phyloP scores from a whole-genome alignment of 192 early-diverging fungal species.

The Backusella australiensis region DNA sequence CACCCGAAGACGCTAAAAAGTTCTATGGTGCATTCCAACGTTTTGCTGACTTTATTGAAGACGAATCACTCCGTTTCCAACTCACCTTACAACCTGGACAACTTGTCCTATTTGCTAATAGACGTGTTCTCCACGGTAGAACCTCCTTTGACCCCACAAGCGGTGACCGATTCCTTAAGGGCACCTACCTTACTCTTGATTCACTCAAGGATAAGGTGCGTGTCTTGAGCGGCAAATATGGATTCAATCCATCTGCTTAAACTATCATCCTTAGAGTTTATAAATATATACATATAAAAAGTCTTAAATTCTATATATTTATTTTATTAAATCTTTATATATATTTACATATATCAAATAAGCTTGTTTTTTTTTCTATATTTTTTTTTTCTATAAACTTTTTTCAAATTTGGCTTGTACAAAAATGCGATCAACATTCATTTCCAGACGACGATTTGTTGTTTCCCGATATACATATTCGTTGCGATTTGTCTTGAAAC shows the following conservation, averaged over 20 bases:
- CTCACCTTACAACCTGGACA: constrained; percentile 67
- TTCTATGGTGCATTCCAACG: constrained; percentile 67
- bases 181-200: constrained; percentile 57
- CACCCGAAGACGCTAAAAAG: constrained; percentile 41
- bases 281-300: background rate
- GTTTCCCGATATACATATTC: constrained; percentile 71
- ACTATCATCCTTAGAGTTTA: background rate
- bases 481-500: constrained; percentile 53
- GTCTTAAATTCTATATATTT: background rate
- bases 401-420: constrained; percentile 76
- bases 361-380: background rate
- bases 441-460: constrained; percentile 61
- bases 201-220: constrained; percentile 56
- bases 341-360: background rate
- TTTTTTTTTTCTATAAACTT: constrained; percentile 15
- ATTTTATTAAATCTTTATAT: background rate
- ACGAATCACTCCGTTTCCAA: constrained; percentile 51
- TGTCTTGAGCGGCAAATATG: constrained; percentile 21
- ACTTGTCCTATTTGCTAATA: constrained; percentile 72
- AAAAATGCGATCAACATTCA: constrained; percentile 72
- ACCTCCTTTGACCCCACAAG: constrained; percentile 65
- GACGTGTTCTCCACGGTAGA: constrained; percentile 77
- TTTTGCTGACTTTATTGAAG: constrained; percentile 60
- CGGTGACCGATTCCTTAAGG: constrained; percentile 77
- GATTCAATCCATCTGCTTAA: constrained; percentile 11